Base-by-base conservation (phyloP, 2,329 filamentous ascomycete species). In the Colletotrichum spinosum region DNA sequence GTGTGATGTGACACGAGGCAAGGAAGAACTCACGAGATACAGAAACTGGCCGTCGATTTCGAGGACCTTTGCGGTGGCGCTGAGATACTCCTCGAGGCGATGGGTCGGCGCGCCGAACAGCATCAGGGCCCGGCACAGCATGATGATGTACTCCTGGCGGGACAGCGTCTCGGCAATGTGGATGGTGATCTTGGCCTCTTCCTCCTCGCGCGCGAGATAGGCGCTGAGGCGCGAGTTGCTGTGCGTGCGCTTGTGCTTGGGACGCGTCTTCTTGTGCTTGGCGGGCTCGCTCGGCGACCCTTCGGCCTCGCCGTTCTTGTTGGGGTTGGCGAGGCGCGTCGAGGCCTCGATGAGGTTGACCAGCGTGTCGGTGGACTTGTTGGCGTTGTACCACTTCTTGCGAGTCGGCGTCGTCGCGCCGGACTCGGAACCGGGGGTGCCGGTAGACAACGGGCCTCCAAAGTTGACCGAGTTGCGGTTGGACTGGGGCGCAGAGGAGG, bases 1-100 rank as follows among this genome's bases (percentile, higher is more conserved):
- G 15, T 17, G 15, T 17, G 15, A 17, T 17, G 15, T 17, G 15
- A 17, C 15, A 17, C 15, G 15, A 17, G 15, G 15, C 15, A 17
- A 17, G n/a, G 6, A 25, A 6, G 17, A 7, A 46, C 12, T n/a
- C 44, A 4, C 44, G 35, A 41, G 49, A 7, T 97, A 97, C 34
- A 97, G 80, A 71, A 96, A 97, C 71, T 97, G 93, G 8, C 91
- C 91, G 68, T 97, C 91, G 37, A 97, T 94, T 75, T 94, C 92
- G 41, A 97, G 84, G 4, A 94, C 91, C 17, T 92, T 86, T 5
- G 94, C 90, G 6, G 92, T 92, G 90, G 94, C 96, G 69, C 85
- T 89, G 83, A 97, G 89, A 73, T 97, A 97, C 74, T 97, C 91
- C 76, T 97, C 94, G 9, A 97, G 81, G 8, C 94, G 88, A 79